These are phyloP conservation scores for Trichodelitschia bisporula DNA, from an alignment of 495 filamentous ascomycete species.

Conservation along the genomic window DNA sequence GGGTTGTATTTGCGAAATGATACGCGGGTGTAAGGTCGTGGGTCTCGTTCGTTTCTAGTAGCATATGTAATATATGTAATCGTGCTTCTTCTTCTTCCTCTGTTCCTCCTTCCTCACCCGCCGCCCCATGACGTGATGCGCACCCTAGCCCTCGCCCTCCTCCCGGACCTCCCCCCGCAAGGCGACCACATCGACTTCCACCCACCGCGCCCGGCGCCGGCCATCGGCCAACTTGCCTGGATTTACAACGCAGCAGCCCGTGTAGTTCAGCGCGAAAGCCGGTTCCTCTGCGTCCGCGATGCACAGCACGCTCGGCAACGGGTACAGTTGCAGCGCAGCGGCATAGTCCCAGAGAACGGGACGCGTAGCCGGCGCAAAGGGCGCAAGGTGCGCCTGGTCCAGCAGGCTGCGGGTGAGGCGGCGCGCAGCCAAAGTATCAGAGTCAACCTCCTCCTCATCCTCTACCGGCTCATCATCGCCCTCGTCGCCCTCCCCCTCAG, in stretches of 20 bases:
- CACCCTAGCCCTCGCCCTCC: too few species aligned
- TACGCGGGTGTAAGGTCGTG: too few species aligned
- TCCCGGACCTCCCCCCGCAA: too few species aligned
- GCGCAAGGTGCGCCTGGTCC: slow-evolving; percentile 74
- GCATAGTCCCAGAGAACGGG: slow-evolving; percentile 81
- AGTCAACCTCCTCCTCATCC: not conserved
- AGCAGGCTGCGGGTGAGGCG: slow-evolving; percentile 76
- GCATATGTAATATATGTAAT: too few species aligned
- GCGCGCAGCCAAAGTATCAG: slow-evolving; percentile 16
- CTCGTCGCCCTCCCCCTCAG: slow-evolving; percentile 1
- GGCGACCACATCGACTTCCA: slow-evolving; percentile 69
- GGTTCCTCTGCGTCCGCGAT: slow-evolving; percentile 58
- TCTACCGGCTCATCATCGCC: not conserved
- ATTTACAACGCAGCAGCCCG: slow-evolving; percentile 92
- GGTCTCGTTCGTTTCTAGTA: too few species aligned
- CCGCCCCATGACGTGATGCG: too few species aligned
- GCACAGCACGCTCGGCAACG: slow-evolving; percentile 60
- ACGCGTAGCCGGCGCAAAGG: slow-evolving; percentile 50
- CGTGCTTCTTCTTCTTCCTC: too few species aligned
- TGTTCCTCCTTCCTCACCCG: too few species aligned
- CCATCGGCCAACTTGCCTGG: slow-evolving; percentile 49
- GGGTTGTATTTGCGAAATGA: too few species aligned
- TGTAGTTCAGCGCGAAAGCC: slow-evolving; percentile 68
- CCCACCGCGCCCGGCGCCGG: slow-evolving; percentile 37
- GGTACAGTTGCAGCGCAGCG: slow-evolving; percentile 52